phyloP scores from a whole-genome alignment of 441 rosid genomes.

The Manihot esculenta region DNA sequence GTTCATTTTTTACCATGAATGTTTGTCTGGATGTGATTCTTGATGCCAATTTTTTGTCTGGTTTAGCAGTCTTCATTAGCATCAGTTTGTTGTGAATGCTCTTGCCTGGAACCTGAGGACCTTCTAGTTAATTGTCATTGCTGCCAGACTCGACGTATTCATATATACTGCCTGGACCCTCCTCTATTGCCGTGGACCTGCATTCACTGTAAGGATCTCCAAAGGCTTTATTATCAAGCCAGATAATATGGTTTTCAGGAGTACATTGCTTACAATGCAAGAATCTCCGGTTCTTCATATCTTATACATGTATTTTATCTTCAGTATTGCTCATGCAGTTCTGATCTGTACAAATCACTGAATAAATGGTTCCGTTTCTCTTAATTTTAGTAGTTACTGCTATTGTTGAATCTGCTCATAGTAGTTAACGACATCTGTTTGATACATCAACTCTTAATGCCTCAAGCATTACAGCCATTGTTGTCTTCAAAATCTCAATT shows the following conservation, averaged over 20 bases:
- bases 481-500: neutral
- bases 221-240: slow-evolving; percentile 45
- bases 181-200: slow-evolving; percentile 84
- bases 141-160: slow-evolving; percentile 62
- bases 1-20: neutral
- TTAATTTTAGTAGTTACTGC: neutral
- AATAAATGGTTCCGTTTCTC: neutral
- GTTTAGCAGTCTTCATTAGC: slow-evolving; percentile 37
- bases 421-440: neutral
- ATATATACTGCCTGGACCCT: slow-evolving; percentile 87
- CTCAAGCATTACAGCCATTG: slow-evolving; percentile 4
- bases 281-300: neutral
- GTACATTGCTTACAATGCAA: neutral
- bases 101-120: slow-evolving; percentile 70
- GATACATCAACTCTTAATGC: neutral
- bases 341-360: neutral
- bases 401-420: neutral
- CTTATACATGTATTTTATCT: neutral
- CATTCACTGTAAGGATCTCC: slow-evolving; percentile 77
- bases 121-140: slow-evolving; percentile 67
- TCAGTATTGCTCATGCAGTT: neutral
- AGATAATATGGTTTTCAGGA: slow-evolving; percentile 24
- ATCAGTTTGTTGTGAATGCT: slow-evolving; percentile 61
- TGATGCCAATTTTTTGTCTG: slow-evolving; percentile 11
- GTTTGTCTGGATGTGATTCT: neutral